Base-by-base conservation (phyloP, 2,329 filamentous ascomycete genomes). In the Neoascochyta sp. region DNA sequence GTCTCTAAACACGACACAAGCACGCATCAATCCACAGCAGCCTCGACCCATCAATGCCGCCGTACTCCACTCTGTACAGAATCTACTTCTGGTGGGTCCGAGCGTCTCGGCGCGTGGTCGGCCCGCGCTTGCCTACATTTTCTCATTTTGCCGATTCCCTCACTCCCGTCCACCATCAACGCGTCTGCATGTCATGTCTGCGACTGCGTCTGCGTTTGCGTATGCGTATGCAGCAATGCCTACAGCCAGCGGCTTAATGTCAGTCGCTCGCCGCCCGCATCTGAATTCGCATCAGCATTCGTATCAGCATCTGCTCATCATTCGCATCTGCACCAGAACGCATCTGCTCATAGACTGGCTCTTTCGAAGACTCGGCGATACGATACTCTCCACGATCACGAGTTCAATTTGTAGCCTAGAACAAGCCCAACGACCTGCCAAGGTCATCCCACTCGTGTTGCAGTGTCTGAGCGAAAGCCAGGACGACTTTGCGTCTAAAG, bases 381-480 rank as follows among this genome's bases (percentile, higher is more conserved):
- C 64, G 60, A 69, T 70, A 71, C 63, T 72, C 54, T 75, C 64
- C 76, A 86, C 81, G 78, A 82, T 80, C 76, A 71, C 84, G 74
- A 87, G 85, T 90, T 86, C 90, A 89, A 80, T 80, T 78, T 83
- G 67, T 69, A 76, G 84, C 85, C 86, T 78, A 90, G 71, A 90
- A 59, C 60, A 74, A 83, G 69, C 75, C 54, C 68, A 80, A 80
- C 73, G 74, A 83, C 80, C 82, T 86, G 81, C 83, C 83, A 86
- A 86, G 81, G 80, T 82, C 73, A 80, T 86, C 84, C 87, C 83
- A 80, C 78, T 86, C 83, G 85, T 90, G 85, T 89, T 90, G 86
- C 86, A 88, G 79, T 76, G 73, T 84, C 75, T 64, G 74, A 84
- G 80, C 78, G 65, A 64, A 67, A 68, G 81, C 82, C 60, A 80